Evolutionary conservation across 805 yeast genomes (phyloP).

Genomic region (Starmera pachycereana): DNA sequence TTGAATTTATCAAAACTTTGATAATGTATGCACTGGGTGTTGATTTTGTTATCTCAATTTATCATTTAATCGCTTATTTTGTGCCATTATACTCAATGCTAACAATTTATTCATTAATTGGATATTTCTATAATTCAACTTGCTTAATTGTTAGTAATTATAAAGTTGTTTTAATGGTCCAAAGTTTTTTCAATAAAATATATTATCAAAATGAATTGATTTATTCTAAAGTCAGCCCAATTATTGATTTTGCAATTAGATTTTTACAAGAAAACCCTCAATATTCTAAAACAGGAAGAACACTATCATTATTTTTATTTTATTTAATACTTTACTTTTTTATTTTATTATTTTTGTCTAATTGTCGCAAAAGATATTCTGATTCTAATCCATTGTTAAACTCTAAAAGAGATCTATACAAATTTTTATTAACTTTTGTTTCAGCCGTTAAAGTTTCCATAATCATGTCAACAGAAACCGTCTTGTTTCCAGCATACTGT

Average conservation of each 20-base stretch:
- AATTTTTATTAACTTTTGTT: conserved; percentile 40
- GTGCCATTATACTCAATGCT: conserved; percentile 39
- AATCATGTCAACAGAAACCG: conserved; percentile 67
- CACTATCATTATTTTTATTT: conserved; percentile 25
- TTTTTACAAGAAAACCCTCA: conserved; percentile 16
- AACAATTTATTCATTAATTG: conserved; percentile 11
- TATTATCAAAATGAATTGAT: neutral
- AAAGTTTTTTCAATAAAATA: neutral
- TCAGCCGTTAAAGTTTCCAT: conserved; percentile 66
- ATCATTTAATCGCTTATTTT: conserved; percentile 23
- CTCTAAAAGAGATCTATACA: conserved; percentile 38
- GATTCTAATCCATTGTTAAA: conserved; percentile 38
- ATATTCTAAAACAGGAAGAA: conserved; percentile 27
- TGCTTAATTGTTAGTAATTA: conserved; percentile 1
- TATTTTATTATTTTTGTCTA: conserved; percentile 22
- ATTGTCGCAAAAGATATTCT: conserved; percentile 17
- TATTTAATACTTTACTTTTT: conserved; percentile 20
- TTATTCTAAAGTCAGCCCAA: conserved; percentile 12
- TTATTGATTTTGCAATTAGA: conserved; percentile 6
- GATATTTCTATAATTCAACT: conserved; percentile 3
- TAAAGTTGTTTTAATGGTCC: neutral
- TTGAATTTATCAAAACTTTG: too few relatives aligned
- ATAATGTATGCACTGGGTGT: conserved; percentile 12
- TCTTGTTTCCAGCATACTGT: conserved; percentile 80
- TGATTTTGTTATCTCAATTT: conserved; percentile 22